Percentiles rank a stretch among this genome's conserved stretches.
These are phyloP conservation scores for Anaeramoeba flamelloides DNA, from an alignment of 78 protist genomes.

Conservation along the genomic window DNA sequence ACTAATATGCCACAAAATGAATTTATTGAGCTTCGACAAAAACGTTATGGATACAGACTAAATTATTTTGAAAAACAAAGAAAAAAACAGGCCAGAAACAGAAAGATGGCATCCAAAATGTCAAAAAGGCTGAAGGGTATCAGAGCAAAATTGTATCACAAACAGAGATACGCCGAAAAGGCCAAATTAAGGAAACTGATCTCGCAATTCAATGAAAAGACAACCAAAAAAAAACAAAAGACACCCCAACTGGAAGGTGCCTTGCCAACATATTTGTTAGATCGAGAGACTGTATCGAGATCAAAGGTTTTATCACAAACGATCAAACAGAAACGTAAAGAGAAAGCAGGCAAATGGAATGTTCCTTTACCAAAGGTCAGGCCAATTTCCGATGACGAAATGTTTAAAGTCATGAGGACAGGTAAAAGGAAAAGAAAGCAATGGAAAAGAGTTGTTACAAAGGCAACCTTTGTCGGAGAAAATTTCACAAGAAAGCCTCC, in stretches of 20 bases:
- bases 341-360: conserved; percentile 7
- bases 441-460: conserved; percentile 96
- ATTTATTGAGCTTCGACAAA: conserved; percentile 13
- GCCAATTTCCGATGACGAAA: conserved; percentile 76
- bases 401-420: conserved; percentile 72
- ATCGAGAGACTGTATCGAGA: background rate
- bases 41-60: conserved; percentile 3
- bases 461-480: conserved; percentile 90
- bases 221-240: background rate
- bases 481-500: conserved; percentile 96
- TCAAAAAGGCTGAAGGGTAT: conserved; percentile 4
- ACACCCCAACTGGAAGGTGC: conserved; percentile 10
- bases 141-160: conserved; percentile 10
- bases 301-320: conserved; percentile 7
- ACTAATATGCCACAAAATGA: conserved; percentile 17
- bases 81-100: conserved; percentile 15
- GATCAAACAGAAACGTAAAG: conserved; percentile 19
- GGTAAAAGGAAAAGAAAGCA: conserved; percentile 85
- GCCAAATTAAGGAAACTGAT: conserved; percentile 6
- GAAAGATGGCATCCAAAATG: background rate
- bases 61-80: background rate
- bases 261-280: conserved; percentile 12
- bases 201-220: background rate
- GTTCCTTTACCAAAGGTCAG: conserved; percentile 94
- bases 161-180: conserved; percentile 17